Conservation (phyloP, 2,329 filamentous ascomycete genomes). For the Madurella mycetomatis region DNA sequence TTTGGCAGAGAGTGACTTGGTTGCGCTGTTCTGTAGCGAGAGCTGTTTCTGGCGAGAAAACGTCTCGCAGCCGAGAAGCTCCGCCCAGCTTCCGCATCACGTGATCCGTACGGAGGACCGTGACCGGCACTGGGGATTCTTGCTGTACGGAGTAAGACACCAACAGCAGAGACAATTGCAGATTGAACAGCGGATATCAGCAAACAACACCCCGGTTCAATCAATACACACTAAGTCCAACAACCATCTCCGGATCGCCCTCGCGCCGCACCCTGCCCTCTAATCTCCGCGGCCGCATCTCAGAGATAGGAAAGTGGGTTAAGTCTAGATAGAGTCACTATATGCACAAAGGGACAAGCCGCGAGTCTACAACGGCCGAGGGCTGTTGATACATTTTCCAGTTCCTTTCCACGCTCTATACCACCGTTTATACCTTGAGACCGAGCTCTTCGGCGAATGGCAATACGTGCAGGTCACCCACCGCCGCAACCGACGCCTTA, state of each 20-base stretch:
- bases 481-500: slow-evolving; percentile 83
- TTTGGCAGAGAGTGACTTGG: slow-evolving; percentile 21
- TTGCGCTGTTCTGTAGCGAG: slow-evolving; percentile 31
- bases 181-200: background rate
- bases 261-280: background rate
- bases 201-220: background rate
- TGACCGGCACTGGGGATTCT: background rate
- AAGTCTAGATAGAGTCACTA: slow-evolving; percentile 39
- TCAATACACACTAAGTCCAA: slow-evolving; percentile 5
- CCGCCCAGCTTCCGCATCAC: slow-evolving; percentile 26
- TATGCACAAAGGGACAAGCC: slow-evolving; percentile 41
- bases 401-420: slow-evolving; percentile 4
- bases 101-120: slow-evolving; percentile 15
- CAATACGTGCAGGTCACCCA: slow-evolving; percentile 86
- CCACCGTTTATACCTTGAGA: slow-evolving; percentile 72
- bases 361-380: slow-evolving; percentile 35
- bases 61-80: slow-evolving; percentile 27
- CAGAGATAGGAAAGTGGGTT: slow-evolving; percentile 23
- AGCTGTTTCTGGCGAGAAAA: slow-evolving; percentile 30
- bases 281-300: background rate
- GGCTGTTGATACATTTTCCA: slow-evolving; percentile 39
- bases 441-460: slow-evolving; percentile 94
- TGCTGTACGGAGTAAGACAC: background rate
- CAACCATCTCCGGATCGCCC: background rate
- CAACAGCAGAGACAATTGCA: background rate